Conservation (phyloP, 2,329 filamentous ascomycete genomes). For the Exserohilum rostratum region DNA sequence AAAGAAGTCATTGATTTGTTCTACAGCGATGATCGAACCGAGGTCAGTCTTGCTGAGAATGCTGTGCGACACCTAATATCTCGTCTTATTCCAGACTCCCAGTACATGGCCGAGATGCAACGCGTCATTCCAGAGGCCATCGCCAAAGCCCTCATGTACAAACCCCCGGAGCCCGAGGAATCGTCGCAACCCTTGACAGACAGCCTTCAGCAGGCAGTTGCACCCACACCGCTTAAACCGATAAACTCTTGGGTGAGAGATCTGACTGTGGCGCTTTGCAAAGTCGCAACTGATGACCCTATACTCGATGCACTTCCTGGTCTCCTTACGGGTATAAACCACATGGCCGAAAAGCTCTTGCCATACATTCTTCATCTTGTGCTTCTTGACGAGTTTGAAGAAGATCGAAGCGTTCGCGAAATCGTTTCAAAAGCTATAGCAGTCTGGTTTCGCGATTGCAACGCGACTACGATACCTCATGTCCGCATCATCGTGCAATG, state of each 20-base stretch:
- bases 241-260: constrained; percentile 64
- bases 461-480: constrained; percentile 62
- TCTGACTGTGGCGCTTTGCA: constrained; percentile 64
- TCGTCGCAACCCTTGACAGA: constrained; percentile 9
- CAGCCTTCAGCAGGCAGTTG: constrained; percentile 25
- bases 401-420: constrained; percentile 62
- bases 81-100: constrained; percentile 27
- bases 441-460: constrained; percentile 64
- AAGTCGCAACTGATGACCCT: constrained; percentile 62
- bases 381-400: constrained; percentile 70
- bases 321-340: constrained; percentile 68
- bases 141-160: constrained; percentile 34
- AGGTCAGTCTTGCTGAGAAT: constrained; percentile 55
- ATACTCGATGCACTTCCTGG: constrained; percentile 72
- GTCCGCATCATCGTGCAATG: constrained; percentile 76
- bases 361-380: constrained; percentile 86
- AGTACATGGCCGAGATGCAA: constrained; percentile 38
- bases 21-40: constrained; percentile 46
- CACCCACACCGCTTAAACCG: constrained; percentile 21
- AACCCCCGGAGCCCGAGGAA: constrained; percentile 21
- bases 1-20: constrained; percentile 46
- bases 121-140: constrained; percentile 40
- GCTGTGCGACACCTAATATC: constrained; percentile 43
- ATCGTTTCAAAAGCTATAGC: constrained; percentile 69
- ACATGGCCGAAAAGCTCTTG: constrained; percentile 75